Evolutionary conservation across 257 asterid species (phyloP).

Genomic region (Perilla frutescens): DNA sequence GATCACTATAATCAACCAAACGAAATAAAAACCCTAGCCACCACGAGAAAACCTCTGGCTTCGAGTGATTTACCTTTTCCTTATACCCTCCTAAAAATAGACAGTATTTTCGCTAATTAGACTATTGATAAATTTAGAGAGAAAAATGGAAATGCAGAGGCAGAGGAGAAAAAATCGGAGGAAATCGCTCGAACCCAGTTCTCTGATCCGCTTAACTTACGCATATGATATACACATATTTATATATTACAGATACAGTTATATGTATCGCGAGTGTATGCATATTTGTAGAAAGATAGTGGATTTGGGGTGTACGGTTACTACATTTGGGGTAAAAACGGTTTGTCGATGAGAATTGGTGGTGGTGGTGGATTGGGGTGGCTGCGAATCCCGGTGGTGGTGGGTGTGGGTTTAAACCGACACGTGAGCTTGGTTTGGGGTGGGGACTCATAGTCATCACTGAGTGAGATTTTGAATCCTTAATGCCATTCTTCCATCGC

Average conservation of each 20-base stretch:
- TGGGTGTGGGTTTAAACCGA: constrained; percentile 31
- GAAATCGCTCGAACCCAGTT: constrained; percentile 7
- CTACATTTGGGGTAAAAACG: constrained; percentile 24
- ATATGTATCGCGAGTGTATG: not conserved
- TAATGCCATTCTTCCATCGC: not conserved
- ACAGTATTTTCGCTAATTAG: not conserved
- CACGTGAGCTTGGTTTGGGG: constrained; percentile 39
- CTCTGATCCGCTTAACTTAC: constrained; percentile 11
- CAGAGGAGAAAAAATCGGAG: constrained; percentile 40
- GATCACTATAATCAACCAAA: not conserved
- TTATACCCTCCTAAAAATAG: not conserved
- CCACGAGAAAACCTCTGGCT: constrained; percentile 1
- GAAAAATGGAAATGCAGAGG: constrained; percentile 34
- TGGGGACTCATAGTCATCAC: not conserved
- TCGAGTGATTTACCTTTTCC: not conserved
- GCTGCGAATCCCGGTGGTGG: constrained; percentile 42
- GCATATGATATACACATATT: not conserved
- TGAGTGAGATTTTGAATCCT: no score
- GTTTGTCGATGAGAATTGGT: constrained; percentile 31
- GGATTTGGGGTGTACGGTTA: not conserved
- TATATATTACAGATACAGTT: not conserved
- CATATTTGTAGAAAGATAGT: constrained; percentile 11
- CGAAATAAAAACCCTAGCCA: constrained; percentile 42
- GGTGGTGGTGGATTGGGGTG: constrained; percentile 35
- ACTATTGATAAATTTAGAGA: not conserved